Percentiles rank a stretch among this genome's conserved stretches.
Conservation (phyloP, 2,329 filamentous ascomycete genomes). For the Aspergillus sp. region DNA sequence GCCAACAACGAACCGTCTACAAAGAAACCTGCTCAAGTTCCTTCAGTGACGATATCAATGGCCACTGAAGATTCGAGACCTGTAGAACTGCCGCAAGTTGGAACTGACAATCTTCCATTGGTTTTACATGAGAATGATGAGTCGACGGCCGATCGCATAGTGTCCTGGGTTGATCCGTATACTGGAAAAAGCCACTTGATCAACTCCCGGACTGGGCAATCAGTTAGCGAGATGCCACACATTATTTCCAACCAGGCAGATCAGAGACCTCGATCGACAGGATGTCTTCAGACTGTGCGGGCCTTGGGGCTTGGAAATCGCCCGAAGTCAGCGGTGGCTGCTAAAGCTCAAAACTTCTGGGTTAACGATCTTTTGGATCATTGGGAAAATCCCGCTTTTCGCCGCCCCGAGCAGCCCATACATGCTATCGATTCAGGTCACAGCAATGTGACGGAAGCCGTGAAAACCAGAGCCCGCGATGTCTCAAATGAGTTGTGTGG, state of each 20-base stretch:
- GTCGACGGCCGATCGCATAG: conserved; percentile 17
- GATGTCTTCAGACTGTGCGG: conserved; percentile 10
- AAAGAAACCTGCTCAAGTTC: background rate
- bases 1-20: background rate
- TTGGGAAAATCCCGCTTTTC: conserved; percentile 79
- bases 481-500: conserved; percentile 24
- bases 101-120: background rate
- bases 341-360: conserved; percentile 48
- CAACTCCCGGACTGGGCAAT: conserved; percentile 38
- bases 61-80: conserved; percentile 1
- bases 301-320: conserved; percentile 8
- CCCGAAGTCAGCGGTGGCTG: conserved; percentile 18
- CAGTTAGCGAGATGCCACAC: conserved; percentile 16
- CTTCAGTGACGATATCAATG: background rate
- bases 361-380: conserved; percentile 58
- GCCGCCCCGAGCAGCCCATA: conserved; percentile 47
- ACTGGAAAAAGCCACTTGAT: conserved; percentile 44
- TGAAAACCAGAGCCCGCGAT: conserved; percentile 13
- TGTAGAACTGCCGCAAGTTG: background rate
- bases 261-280: conserved; percentile 18
- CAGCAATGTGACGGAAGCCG: conserved; percentile 11
- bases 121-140: background rate
- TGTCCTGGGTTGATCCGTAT: conserved; percentile 61
- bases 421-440: conserved; percentile 28
- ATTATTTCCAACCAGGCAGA: conserved; percentile 4